phyloP scores from a whole-genome alignment of 2,329 filamentous ascomycete species.

The Dryadomyces sulphureus region DNA sequence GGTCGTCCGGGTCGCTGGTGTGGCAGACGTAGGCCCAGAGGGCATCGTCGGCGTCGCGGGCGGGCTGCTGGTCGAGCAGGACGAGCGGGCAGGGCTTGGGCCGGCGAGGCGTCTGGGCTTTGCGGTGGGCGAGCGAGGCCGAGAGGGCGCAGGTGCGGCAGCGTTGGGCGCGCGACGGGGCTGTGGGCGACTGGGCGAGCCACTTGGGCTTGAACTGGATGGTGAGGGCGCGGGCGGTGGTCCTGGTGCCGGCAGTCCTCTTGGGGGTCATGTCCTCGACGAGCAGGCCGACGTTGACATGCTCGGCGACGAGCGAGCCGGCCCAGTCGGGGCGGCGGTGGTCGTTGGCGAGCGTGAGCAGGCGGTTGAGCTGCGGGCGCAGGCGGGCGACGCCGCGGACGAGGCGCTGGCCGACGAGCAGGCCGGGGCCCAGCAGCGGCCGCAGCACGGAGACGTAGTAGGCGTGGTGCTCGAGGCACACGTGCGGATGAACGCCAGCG shows the following conservation, averaged over 20 bases:
- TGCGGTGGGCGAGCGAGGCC: conserved; percentile 10
- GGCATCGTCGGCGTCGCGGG: background rate
- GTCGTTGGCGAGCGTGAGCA: conserved; percentile 25
- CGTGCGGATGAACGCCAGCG: conserved; percentile 27
- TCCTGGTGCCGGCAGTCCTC: background rate
- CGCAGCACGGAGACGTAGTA: conserved; percentile 37
- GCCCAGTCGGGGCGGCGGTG: conserved; percentile 25
- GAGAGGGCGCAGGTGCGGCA: conserved; percentile 61
- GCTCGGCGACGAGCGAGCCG: conserved; percentile 35
- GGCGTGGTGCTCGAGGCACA: conserved; percentile 22
- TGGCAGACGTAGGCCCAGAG: conserved; percentile 14
- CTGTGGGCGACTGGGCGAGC: conserved; percentile 61
- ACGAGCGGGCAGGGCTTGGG: conserved; percentile 12
- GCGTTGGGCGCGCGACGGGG: conserved; percentile 44
- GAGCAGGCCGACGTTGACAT: conserved; percentile 50
- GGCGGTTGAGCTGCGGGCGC: conserved; percentile 33
- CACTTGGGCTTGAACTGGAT: conserved; percentile 79
- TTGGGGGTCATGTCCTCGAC: conserved; percentile 70
- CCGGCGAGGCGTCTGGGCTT: conserved; percentile 4
- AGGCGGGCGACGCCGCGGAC: conserved; percentile 30
- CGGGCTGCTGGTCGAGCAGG: conserved; percentile 4
- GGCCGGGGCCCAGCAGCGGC: conserved; percentile 38
- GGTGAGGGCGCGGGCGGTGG: conserved; percentile 16
- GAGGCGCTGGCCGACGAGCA: conserved; percentile 40
- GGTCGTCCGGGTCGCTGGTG: conserved; percentile 18